These are phyloP conservation scores for Pythium periplocum DNA, from an alignment of 352 stramenopile species.

Conservation along the genomic window DNA sequence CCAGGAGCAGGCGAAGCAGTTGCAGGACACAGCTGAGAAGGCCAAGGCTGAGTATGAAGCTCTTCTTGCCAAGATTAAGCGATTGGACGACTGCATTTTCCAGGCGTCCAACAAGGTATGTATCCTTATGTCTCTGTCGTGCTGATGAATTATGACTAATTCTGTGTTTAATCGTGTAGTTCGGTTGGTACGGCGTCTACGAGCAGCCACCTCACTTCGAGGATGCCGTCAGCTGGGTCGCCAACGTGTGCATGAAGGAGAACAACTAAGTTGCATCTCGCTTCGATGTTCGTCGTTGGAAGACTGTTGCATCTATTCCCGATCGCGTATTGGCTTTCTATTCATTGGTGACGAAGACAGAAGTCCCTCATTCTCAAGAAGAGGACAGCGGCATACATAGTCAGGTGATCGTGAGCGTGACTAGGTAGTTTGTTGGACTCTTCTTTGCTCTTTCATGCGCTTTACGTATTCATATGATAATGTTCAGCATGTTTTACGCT, in stretches of 20 bases:
- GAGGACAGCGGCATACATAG: no score
- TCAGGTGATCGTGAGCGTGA: no score
- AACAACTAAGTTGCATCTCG: constrained; percentile 5
- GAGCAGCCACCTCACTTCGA: constrained; percentile 38
- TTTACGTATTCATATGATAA: no score
- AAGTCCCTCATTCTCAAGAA: no score
- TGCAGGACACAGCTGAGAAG: constrained; percentile 16
- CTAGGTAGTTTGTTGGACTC: no score
- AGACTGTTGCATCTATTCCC: no score
- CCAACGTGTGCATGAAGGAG: constrained; percentile 29
- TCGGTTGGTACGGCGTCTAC: constrained; percentile 50
- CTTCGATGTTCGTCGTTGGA: no score
- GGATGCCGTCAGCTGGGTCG: constrained; percentile 40
- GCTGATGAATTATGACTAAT: constrained; percentile 1
- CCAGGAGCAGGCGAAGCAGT: constrained; percentile 15
- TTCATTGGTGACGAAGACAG: no score
- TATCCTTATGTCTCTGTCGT: not conserved
- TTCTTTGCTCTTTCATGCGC: no score
- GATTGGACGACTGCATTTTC: constrained; percentile 38
- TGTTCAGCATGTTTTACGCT: no score
- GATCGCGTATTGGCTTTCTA: no score
- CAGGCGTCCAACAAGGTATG: constrained; percentile 40
- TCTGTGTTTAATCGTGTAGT: constrained; percentile 19
- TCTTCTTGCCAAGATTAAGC: constrained; percentile 16
- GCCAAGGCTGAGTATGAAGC: constrained; percentile 21